Percentiles rank a stretch among this genome's conserved stretches.
Conservation (phyloP, 2,329 filamentous ascomycete species). For the Aspergillus ochraceoroseus region DNA sequence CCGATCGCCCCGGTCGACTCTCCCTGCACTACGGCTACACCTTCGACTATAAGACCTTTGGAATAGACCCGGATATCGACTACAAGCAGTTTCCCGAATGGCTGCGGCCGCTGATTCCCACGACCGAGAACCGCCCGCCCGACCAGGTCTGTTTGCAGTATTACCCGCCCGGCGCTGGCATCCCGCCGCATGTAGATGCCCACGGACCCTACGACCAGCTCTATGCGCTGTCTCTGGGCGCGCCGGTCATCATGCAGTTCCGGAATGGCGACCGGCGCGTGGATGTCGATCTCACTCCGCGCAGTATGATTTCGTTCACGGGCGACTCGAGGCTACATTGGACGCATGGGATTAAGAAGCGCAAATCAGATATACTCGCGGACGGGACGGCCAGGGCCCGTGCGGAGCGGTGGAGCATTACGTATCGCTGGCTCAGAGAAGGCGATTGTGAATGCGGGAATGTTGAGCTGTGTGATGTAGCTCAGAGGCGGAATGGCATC, state of each 20-base stretch:
- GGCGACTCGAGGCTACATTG: slow-evolving; percentile 51
- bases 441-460: slow-evolving; percentile 51
- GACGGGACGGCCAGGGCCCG: slow-evolving; percentile 47
- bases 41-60: slow-evolving; percentile 57
- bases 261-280: slow-evolving; percentile 29
- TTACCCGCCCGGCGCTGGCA: slow-evolving; percentile 57
- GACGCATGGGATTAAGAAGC: slow-evolving; percentile 53
- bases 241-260: slow-evolving; percentile 33
- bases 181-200: slow-evolving; percentile 59
- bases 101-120: slow-evolving; percentile 48
- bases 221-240: slow-evolving; percentile 33
- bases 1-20: slow-evolving; percentile 43
- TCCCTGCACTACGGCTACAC: slow-evolving; percentile 56
- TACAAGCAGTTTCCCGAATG: slow-evolving; percentile 51
- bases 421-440: slow-evolving; percentile 51
- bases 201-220: slow-evolving; percentile 46
- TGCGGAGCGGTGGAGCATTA: slow-evolving; percentile 52
- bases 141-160: slow-evolving; percentile 59
- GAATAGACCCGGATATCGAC: slow-evolving; percentile 48
- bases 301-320: slow-evolving; percentile 51
- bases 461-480: slow-evolving; percentile 49
- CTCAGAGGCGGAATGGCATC: slow-evolving; percentile 45
- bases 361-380: slow-evolving; percentile 49
- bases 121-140: slow-evolving; percentile 43
- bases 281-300: slow-evolving; percentile 47